Base-by-base conservation (phyloP, 1,284 basidiomycete genomes). In the Ustilago lituana region DNA sequence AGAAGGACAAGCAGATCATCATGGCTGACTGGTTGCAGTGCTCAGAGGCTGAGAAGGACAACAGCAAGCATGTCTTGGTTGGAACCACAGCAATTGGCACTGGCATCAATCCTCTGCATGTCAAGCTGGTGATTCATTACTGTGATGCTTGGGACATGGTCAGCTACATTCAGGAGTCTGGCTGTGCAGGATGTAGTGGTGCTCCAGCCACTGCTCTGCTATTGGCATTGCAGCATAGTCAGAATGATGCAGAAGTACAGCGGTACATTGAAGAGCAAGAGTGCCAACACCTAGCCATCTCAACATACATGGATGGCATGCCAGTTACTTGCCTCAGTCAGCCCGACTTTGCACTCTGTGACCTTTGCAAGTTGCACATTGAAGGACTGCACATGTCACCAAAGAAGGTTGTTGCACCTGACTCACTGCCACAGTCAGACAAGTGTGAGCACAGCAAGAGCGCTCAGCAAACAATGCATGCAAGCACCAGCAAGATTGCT, bases 81-180 rank as follows among this genome's bases (percentile, higher is more conserved):
- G 44, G 44, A 29, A 46, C 44, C 17, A 20, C 44, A 22, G 44
- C 44, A 29, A 46, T 46, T 46, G 44, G 44, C 31, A 46, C 44
- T 32, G 44, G 44, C 29, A 46, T 33, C 44, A 32, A 46, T 20
- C 44, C 44, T 12, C 27, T 8, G 11, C 44, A 46, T 17, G 44
- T 46, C 19, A 32, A 20, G 8, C 44, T 46, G 27, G 44, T 46
- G 44, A 19, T 33, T 7, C 44, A 46, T 17, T 33, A 11, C 19
- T 19, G 44, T 33, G 44, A 35, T 20, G 17, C 44, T 12, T 46
- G 29, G 29, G 44, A 46, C 44, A 19, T 46, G 44, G 31, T 46
- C 44, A 46, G 44, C 31, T 46, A 46, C 23, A 31, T 35, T 20
- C 44, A 46, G 22, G 44, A 46, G 44, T 46, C 44, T 17, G 44